Evolutionary conservation across 306 rosid species (phyloP).

Genomic region (Ziziphus jujuba): DNA sequence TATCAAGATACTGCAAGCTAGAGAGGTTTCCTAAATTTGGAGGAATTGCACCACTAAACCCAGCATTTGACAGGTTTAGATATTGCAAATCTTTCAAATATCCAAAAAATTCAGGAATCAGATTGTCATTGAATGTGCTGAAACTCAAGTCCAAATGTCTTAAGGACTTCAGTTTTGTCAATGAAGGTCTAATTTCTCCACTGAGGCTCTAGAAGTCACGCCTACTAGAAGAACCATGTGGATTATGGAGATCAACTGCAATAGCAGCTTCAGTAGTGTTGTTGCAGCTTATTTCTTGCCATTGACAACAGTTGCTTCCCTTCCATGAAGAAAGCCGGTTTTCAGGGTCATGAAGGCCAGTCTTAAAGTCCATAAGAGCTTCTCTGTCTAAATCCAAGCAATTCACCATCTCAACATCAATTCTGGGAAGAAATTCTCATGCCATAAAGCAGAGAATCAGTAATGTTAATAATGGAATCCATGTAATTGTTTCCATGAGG

Average conservation of each 20-base stretch:
- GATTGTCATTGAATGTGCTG: constrained; percentile 30
- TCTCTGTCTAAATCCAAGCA: constrained; percentile 36
- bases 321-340: constrained; percentile 33
- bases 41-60: constrained; percentile 34
- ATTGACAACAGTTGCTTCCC: constrained; percentile 41
- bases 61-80: constrained; percentile 42
- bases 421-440: too few species aligned
- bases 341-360: too few species aligned
- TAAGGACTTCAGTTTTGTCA: constrained; percentile 37
- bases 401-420: background rate
- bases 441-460: too few species aligned
- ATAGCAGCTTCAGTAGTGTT: constrained; percentile 36
- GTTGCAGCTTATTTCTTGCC: constrained; percentile 41
- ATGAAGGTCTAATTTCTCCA: constrained; percentile 19
- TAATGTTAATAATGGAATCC: too few species aligned
- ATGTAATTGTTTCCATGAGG: too few species aligned
- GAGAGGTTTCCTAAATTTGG: constrained; percentile 40
- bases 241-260: constrained; percentile 40
- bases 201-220: constrained; percentile 33
- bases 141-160: constrained; percentile 44
- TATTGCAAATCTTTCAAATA: constrained; percentile 39
- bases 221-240: constrained; percentile 19
- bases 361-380: constrained; percentile 40
- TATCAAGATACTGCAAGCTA: constrained; percentile 35
- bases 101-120: constrained; percentile 36